phyloP scores from a whole-genome alignment of 2,329 filamentous ascomycete genomes.

The Botrytis sinoallii region DNA sequence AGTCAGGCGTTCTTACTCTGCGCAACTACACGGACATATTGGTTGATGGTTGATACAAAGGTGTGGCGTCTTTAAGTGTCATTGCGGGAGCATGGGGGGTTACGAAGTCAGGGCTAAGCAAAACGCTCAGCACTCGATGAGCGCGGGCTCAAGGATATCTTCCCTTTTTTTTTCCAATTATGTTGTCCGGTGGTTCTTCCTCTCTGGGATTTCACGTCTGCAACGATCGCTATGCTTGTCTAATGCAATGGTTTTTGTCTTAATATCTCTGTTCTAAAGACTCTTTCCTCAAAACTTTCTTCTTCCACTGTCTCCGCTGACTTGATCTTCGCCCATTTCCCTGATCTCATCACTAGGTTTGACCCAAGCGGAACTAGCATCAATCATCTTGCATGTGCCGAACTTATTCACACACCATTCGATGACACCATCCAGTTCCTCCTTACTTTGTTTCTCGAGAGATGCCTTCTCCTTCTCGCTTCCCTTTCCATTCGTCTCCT shows the following conservation, averaged over 20 bases:
- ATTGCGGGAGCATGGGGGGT: constrained; percentile 25
- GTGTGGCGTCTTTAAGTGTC: constrained; percentile 26
- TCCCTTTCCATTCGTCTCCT: constrained; percentile 10
- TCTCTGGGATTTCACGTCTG: constrained; percentile 28
- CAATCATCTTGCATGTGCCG: constrained; percentile 41
- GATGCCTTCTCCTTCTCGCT: constrained; percentile 18
- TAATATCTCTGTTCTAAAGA: constrained; percentile 13
- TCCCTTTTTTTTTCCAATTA: constrained; percentile 19
- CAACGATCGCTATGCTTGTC: constrained; percentile 30
- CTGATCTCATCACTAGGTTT: constrained; percentile 22
- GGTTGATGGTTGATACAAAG: constrained; percentile 30
- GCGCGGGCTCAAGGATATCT: constrained; percentile 20
- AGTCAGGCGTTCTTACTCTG: constrained; percentile 21
- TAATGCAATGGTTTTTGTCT: constrained; percentile 22
- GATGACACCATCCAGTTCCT: constrained; percentile 43
- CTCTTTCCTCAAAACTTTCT: constrained; percentile 22
- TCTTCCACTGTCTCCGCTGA: constrained; percentile 22
- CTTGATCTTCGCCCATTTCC: constrained; percentile 22
- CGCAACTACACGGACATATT: constrained; percentile 23
- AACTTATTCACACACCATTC: constrained; percentile 46
- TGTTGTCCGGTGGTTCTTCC: constrained; percentile 24
- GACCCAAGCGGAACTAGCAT: constrained; percentile 41
- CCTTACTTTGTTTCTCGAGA: constrained; percentile 37
- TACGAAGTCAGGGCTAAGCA: constrained; percentile 21
- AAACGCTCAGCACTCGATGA: constrained; percentile 20